These are phyloP conservation scores for Coniella vitis DNA, from an alignment of 2,329 filamentous ascomycete species.

Conservation along the genomic window DNA sequence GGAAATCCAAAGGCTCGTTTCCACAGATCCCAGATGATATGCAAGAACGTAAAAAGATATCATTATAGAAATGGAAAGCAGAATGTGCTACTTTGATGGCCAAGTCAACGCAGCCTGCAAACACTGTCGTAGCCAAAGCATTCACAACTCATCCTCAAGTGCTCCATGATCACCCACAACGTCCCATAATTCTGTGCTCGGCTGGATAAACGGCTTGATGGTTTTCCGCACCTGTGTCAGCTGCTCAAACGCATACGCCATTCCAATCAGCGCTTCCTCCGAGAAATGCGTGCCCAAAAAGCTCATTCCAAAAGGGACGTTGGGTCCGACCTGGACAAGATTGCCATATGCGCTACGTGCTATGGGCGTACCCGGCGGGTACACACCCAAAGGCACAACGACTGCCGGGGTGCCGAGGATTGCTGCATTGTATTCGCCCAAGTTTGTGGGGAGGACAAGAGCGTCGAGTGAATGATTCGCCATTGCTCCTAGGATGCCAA, in stretches of 20 bases:
- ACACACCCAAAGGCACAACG: constrained; percentile 6
- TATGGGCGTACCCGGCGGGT: constrained; percentile 1
- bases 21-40: too few species aligned
- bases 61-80: too few species aligned
- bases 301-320: constrained; percentile 45
- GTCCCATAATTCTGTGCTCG: constrained; percentile 27
- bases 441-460: constrained; percentile 8
- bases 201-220: constrained; percentile 24
- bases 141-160: too few species aligned
- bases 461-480: constrained; percentile 12
- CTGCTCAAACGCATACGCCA: constrained; percentile 65
- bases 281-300: constrained; percentile 55
- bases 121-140: too few species aligned
- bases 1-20: too few species aligned
- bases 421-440: constrained; percentile 6
- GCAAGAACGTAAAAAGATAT: too few species aligned
- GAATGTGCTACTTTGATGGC: too few species aligned
- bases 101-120: too few species aligned
- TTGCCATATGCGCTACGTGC: constrained; percentile 1
- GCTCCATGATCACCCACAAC: not conserved
- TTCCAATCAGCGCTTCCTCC: constrained; percentile 54
- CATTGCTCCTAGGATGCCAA: constrained; percentile 48
- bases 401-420: constrained; percentile 13
- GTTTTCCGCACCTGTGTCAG: constrained; percentile 30
- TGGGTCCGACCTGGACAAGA: constrained; percentile 6